These are phyloP conservation scores for Rhodotorula sp. DNA, from an alignment of 1,284 basidiomycete genomes.

Conservation along the genomic window DNA sequence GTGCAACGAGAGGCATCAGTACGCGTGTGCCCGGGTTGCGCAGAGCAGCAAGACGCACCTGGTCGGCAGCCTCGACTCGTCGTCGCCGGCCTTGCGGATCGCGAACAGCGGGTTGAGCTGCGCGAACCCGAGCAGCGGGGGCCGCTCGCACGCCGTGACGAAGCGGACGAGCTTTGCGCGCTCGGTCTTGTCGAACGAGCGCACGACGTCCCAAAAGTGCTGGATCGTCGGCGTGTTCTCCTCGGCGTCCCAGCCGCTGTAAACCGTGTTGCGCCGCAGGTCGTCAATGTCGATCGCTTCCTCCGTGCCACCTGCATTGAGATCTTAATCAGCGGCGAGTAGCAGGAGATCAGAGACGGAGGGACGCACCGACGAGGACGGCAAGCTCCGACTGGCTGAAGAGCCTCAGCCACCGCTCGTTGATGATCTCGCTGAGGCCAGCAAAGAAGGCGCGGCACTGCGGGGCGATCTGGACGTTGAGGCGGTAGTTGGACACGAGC, in stretches of 20 bases:
- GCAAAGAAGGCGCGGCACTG: conserved; percentile 74
- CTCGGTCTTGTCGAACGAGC: conserved; percentile 66
- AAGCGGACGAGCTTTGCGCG: conserved; percentile 75
- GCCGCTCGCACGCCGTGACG: conserved; percentile 85
- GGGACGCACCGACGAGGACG: conserved; percentile 42
- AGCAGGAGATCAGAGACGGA: no score
- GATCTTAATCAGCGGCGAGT: accelerated
- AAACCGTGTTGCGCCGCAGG: conserved; percentile 67
- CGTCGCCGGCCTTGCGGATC: conserved; percentile 73
- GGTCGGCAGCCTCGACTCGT: conserved; percentile 72
- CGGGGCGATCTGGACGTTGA: conserved; percentile 80
- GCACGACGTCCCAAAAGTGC: conserved; percentile 51
- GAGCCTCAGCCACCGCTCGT: conserved; percentile 85
- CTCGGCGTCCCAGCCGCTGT: conserved; percentile 57
- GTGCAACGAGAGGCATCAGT: conserved; percentile 53
- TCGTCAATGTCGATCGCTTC: conserved; percentile 75
- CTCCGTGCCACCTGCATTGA: conserved; percentile 48
- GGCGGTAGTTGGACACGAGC: conserved; percentile 81
- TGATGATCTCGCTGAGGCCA: conserved; percentile 83
- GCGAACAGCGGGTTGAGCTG: conserved; percentile 81
- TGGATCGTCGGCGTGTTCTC: conserved; percentile 68
- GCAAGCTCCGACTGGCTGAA: conserved; percentile 87
- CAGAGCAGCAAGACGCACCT: conserved; percentile 15
- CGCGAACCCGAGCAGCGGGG: conserved; percentile 84
- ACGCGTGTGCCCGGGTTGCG: background rate